A percentile compares a stretch with the other conserved stretches of the same genome.
Evolutionary conservation across 352 stramenopile species (phyloP).

Genomic region (Phytophthora macrochlamydospora): DNA sequence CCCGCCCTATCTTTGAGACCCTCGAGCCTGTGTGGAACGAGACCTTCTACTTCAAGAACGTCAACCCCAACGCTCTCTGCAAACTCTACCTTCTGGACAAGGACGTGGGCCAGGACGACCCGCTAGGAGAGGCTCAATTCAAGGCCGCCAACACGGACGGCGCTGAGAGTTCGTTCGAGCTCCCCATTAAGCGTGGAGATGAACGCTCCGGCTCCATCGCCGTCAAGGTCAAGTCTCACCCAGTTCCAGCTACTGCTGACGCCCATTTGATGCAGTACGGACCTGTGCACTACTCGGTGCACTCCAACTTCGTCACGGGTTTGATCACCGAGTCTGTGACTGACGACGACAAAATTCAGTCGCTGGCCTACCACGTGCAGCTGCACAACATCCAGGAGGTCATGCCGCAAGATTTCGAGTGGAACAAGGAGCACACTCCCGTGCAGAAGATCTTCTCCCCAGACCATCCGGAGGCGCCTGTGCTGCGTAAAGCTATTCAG

Average conservation of each 20-base stretch:
- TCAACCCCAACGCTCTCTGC: conserved; percentile 29
- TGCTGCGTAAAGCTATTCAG: conserved; percentile 26
- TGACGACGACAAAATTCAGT: conserved; percentile 27
- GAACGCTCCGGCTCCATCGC: conserved; percentile 34
- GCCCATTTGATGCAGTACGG: conserved; percentile 26
- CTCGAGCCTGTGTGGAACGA: conserved; percentile 40
- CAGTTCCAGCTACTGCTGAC: neutral
- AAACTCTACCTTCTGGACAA: conserved; percentile 44
- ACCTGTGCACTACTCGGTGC: conserved; percentile 40
- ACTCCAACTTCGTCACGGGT: conserved; percentile 27
- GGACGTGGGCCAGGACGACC: conserved; percentile 38
- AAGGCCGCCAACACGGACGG: conserved; percentile 34
- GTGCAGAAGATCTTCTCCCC: conserved; percentile 35
- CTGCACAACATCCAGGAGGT: conserved; percentile 31
- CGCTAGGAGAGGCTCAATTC: conserved; percentile 43
- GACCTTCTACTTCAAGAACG: conserved; percentile 43
- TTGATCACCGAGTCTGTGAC: conserved; percentile 29
- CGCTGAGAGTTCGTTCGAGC: conserved; percentile 31
- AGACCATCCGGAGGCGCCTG: conserved; percentile 27
- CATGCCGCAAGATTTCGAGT: conserved; percentile 31
- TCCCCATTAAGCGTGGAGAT: conserved; percentile 28
- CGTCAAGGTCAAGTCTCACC: conserved; percentile 37
- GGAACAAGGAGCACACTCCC: conserved; percentile 34
- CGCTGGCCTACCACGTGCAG: conserved; percentile 32
- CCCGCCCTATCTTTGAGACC: conserved; percentile 33